Base-by-base conservation (phyloP, 495 filamentous ascomycete species). In the Penicilliopsis zonata region DNA sequence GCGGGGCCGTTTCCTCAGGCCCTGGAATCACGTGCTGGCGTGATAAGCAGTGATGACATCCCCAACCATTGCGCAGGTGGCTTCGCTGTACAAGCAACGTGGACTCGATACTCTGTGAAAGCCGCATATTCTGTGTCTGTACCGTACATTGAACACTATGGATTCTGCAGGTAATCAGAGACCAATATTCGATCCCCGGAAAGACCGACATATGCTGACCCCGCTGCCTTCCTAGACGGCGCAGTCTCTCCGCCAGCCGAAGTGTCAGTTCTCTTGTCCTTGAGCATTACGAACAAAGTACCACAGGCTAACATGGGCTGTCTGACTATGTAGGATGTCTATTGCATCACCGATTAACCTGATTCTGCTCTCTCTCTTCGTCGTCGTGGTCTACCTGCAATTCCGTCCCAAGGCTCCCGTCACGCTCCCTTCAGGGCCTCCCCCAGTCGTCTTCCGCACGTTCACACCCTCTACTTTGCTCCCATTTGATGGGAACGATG, bases 391-490 rank as follows among this genome's bases (percentile, higher is more conserved):
- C 35, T 90, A 85, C 64, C 52, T 65, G 36, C 69, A 79, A 40
- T 65, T 80, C 44, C 73, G 76, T 28, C 78, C 80, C 13, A 52
- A 71, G 28, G 61, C 70, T 3, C 53, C 69, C 28, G 50, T 70
- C 28, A 55, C 66, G 1, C 74, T 88, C 30, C 80, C 82, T 31
- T 72, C 75, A 36, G 61, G 72, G 16, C 77, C 86, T 2, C 62
- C 83, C 18, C 73, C 82, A 2, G 61, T 79, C 40, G 84, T 96
- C 47, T 96, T 94, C 76, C 70, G 71, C 34, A 88, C 79, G 46
- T 98, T 94, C 66, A 93, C 80, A 14, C 90, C 90, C 9, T 78
- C 69, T 21, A 82, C 80, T 1, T 70, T 98, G 3, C 67, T 82
- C 13, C 80, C 82, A n/a, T 93, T 76, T 71, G 93, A 92, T 65